Conservation (phyloP, 495 filamentous ascomycete genomes). For the Eremomyces bilateralis region DNA sequence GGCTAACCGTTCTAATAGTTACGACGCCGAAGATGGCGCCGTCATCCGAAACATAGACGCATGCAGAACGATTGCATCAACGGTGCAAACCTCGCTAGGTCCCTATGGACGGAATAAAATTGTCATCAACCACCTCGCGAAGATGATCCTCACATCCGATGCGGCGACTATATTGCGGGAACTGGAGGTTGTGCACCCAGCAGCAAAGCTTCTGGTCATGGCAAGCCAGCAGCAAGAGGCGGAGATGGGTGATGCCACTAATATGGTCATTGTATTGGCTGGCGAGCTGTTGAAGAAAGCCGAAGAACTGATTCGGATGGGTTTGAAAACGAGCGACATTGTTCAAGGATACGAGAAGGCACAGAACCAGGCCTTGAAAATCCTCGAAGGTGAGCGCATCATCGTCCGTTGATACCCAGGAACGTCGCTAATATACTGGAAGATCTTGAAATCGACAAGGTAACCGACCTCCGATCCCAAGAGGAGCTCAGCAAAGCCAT, state of each 20-base stretch:
- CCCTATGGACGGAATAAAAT: conserved; percentile 99
- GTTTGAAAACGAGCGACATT: conserved; percentile 91
- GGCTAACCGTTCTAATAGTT: conserved; percentile 31
- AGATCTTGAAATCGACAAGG: conserved; percentile 80
- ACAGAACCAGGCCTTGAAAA: conserved; percentile 62
- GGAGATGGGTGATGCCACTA: conserved; percentile 98
- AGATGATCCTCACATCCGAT: conserved; percentile 97
- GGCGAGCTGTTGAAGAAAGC: conserved; percentile 95
- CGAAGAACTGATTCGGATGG: conserved; percentile 85
- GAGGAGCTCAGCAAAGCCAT: conserved; percentile 86
- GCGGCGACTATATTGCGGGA: conserved; percentile 94
- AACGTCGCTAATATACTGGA: conserved; percentile 1
- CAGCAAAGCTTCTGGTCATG: conserved; percentile 97
- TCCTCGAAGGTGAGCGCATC: conserved; percentile 64
- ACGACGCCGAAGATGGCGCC: conserved; percentile 96
- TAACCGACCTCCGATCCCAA: conserved; percentile 57
- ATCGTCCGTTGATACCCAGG: no score
- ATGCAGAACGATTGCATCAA: conserved; percentile 83
- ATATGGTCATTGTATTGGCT: conserved; percentile 88
- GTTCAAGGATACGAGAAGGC: conserved; percentile 89
- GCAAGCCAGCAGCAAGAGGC: conserved; percentile 95
- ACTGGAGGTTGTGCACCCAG: conserved; percentile 94
- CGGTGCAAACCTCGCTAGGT: conserved; percentile 89
- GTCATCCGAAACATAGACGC: conserved; percentile 98
- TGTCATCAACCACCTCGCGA: conserved; percentile 98